Base-by-base conservation (phyloP, 164 flowering plant genomes). In the Houttuynia cordata region DNA sequence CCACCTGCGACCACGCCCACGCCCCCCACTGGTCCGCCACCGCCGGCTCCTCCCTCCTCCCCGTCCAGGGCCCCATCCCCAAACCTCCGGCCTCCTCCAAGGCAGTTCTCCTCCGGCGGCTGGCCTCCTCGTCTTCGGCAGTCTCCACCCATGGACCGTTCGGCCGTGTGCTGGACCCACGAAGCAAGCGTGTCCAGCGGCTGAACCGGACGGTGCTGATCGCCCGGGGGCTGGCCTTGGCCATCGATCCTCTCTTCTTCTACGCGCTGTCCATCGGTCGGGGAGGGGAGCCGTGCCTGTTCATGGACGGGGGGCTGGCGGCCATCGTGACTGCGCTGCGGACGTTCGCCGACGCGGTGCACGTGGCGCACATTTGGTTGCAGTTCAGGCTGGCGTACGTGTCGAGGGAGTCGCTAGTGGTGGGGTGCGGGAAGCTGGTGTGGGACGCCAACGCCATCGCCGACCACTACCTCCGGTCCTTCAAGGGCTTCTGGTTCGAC, bases 391-490 rank as follows among this genome's bases (percentile, higher is more conserved):
- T 84, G 65, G 96, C 96, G 13, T 91, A 85, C 80, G 91, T 91
- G 67, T 91, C 96, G 23, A 73, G 85, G 56, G 98, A 91, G 65
- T 85, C 95, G 23, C 76, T 88, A 8, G 98, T 88, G 20, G 85
- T 88, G 1, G 98, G 98, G 0, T 85, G 96, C 64, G 98, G 98
- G 60, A 88, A 88, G 64, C 95, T 91, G 67, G 95, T 91, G 75
- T 91, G 98, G 98, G 96, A 91, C 70, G 72, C 92, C 13, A 89
- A 79, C 53, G 80, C 84, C 7, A 71, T 92, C 49, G 92, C 96
- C 0, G 65, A 74, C 0, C 92, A 92, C 64, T 92, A 92, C 63
- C 59, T 85, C 22, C 51, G 87, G 8, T 88, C 98, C 10, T 61
- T 85, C 20, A 81, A 74, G 50, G 98, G 96, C 12, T 91, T 91